phyloP scores from a whole-genome alignment of 2,329 filamentous ascomycete genomes.

The Biscogniauxia sp. region DNA sequence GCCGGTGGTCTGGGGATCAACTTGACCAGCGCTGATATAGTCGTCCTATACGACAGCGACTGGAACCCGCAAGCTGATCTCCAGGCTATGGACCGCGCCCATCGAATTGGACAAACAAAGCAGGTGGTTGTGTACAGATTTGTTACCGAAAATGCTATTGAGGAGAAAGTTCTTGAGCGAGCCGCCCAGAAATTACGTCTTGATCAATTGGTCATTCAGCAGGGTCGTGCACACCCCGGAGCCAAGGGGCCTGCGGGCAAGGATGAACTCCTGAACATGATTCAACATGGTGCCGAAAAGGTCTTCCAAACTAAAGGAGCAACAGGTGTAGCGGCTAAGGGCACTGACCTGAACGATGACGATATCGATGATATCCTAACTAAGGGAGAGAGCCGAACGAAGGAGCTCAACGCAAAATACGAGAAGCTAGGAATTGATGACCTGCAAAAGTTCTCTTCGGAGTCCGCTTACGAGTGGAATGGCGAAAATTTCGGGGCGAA shows the following conservation, averaged over 20 bases:
- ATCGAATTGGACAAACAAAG: slow-evolving; percentile 98
- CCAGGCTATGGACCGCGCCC: slow-evolving; percentile 97
- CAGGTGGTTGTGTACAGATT: slow-evolving; percentile 96
- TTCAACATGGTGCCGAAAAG: slow-evolving; percentile 95
- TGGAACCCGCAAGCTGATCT: slow-evolving; percentile 99
- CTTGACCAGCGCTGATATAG: slow-evolving; percentile 90
- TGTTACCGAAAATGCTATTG: slow-evolving; percentile 95
- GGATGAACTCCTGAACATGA: slow-evolving; percentile 95
- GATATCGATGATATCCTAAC: slow-evolving; percentile 88
- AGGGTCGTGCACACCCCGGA: slow-evolving; percentile 88
- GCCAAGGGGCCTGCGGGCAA: slow-evolving; percentile 92
- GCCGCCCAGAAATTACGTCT: slow-evolving; percentile 95
- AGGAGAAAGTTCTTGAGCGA: slow-evolving; percentile 95
- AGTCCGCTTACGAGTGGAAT: slow-evolving; percentile 99
- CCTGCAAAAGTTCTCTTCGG: slow-evolving; percentile 94
- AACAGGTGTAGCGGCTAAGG: slow-evolving; percentile 60
- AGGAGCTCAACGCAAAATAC: slow-evolving; percentile 87
- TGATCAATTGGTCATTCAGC: slow-evolving; percentile 96
- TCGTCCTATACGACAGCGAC: slow-evolving; percentile 94
- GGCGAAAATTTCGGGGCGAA: slow-evolving; percentile 90
- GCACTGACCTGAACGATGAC: slow-evolving; percentile 70
- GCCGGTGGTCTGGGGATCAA: slow-evolving; percentile 97
- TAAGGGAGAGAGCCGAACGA: slow-evolving; percentile 84
- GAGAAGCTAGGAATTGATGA: slow-evolving; percentile 97
- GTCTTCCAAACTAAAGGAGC: slow-evolving; percentile 77